Base-by-base conservation (phyloP, 2,329 filamentous ascomycete species). In the Apiospora koreana region DNA sequence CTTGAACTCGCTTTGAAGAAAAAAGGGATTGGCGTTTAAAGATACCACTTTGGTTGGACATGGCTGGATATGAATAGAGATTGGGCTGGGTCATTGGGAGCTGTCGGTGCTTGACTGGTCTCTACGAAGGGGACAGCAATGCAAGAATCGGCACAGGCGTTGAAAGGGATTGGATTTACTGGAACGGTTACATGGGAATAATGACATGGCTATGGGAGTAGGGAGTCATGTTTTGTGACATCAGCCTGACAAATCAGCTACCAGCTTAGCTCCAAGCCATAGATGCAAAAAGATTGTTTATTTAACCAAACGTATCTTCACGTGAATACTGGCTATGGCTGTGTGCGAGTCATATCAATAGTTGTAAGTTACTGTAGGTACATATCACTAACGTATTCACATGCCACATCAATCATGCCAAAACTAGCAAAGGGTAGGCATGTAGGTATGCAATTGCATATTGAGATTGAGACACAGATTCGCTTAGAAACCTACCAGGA, bases 41-140 rank as follows among this genome's bases (percentile, higher is more conserved):
- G 48, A 69, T 69, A 70, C 67, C 64, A 71, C 69, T 73, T 65
- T 68, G 69, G 45, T 71, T 69, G 54, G 58, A 71, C 38, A 46
- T 23, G 68, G 54, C 21, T 10, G 31, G 31, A 38, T n/a, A 38
- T 14, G 31, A 8, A 18, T 62, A 62, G 42, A 42, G 54, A 43
- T 14, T 58, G n/a, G 48, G 28, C 65, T 66, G 21, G 31, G 21
- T 45, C n/a, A 38, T 65, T 46, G 58, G 62, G 42, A 42, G 54
- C 28, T 31, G 41, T 42, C 50, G 54, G 46, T 25, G 25, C n/a
- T 16, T 18, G 12, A 48, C 48, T 62, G 48, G 10, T 68, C n/a
- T 45, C 31, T 66, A 16, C 25, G n/a, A 31, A 31, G 12, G 25
- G 31, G 50, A 58, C 50, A 10, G 21, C 28, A 31, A 21, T 35